Evolutionary conservation across 805 yeast species (phyloP), one percentile per base, ranked within the genome.

Genomic region (Kregervanrija fluxuum): DNA sequence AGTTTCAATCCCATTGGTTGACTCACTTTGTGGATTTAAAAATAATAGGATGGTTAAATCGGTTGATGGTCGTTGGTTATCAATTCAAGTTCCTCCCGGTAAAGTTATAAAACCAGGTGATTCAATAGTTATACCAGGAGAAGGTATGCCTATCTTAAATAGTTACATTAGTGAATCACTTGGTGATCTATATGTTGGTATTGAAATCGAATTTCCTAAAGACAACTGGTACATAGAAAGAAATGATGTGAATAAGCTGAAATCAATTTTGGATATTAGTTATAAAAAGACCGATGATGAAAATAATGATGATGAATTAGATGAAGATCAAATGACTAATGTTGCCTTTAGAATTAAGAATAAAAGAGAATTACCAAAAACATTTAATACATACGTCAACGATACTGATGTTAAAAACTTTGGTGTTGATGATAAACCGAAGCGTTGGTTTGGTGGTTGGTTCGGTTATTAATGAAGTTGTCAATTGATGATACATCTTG

Each of bases 171-270:
- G 55, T 53, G 42, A 66, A 66, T 22, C 35, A 2, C 37, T 34
- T 37, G 96, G 96, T 22, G 85, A 85, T 60, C 65, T 89, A 50
- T 88, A 79, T 55, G 69, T 89, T 13, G 75, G 71, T 42, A 62
- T 86, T n/a, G 77, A 76, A 15, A 78, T 90, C 42, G 87, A 80
- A 53, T 89, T 90, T 60, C 97, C 96, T 2, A 71, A 72, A 33
- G 95, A 88, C 61, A 76, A 81, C 55, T 89, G 96, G 96, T 81
- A 82, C 55, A 62, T 77, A 52, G 96, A 88, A 60, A 76, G 73
- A 54, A 71, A 78, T 46, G 96, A 88, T 56, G 43, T 81, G 3
- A 47, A 63, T 17, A 75, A 71, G 48, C 65, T 85, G 42, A 70
- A 67, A 51, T 75, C 77, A 46, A 65, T 82, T 15, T 64, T 85